A percentile compares a stretch with the other conserved stretches of the same genome.
Evolutionary conservation across 305 asterid species (phyloP).

Genomic region (Caryopteris hybrid): DNA sequence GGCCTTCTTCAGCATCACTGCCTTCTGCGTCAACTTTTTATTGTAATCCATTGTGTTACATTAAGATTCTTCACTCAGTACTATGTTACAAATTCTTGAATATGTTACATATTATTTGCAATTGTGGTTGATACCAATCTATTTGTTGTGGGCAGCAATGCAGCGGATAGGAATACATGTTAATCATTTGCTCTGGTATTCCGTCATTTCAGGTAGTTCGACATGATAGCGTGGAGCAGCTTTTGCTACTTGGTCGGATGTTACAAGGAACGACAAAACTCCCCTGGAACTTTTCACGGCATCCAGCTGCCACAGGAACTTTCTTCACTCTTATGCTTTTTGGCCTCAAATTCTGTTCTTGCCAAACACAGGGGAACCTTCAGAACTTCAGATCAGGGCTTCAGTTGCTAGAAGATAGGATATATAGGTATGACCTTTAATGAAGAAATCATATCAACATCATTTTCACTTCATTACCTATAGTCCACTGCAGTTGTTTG

Average conservation of each 20-base stretch:
- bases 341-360: constrained; percentile 91
- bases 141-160: background rate
- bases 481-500: background rate
- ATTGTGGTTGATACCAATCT: constrained; percentile 4
- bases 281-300: constrained; percentile 88
- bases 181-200: constrained; percentile 8
- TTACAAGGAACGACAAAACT: constrained; percentile 87
- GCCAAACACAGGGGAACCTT: constrained; percentile 85
- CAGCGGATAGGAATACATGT: constrained; percentile 8
- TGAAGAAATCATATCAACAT: background rate
- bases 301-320: constrained; percentile 96
- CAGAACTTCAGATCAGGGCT: constrained; percentile 83
- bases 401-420: constrained; percentile 96
- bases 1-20: constrained; percentile 14
- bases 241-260: constrained; percentile 94
- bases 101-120: constrained; percentile 11
- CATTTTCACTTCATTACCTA: background rate
- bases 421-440: constrained; percentile 60
- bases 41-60: constrained; percentile 8
- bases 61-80: background rate
- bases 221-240: constrained; percentile 90
- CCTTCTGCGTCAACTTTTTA: constrained; percentile 7
- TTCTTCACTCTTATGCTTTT: constrained; percentile 95
- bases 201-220: constrained; percentile 73
- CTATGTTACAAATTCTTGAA: constrained; percentile 9